Conservation (phyloP, 306 rosid genomes). For the Vicia sativa region DNA sequence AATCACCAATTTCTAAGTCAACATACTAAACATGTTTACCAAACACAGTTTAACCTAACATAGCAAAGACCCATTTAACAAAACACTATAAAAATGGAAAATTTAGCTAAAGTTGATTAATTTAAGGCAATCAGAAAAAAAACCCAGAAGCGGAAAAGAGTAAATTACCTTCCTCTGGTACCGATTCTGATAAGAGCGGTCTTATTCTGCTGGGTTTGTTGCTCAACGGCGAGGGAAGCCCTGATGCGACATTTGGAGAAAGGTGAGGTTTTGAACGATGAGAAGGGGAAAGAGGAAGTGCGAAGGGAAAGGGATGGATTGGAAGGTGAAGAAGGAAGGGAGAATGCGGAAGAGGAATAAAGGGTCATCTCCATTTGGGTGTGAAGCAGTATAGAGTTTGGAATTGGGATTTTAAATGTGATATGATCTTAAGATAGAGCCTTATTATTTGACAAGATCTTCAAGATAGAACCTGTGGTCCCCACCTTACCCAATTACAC, state of each 20-base stretch:
- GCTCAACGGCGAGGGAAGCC: constrained; percentile 80
- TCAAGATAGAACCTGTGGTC: constrained; percentile 27
- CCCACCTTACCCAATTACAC: constrained; percentile 25
- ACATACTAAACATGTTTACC: background rate
- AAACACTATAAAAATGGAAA: background rate
- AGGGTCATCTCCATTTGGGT: constrained; percentile 33
- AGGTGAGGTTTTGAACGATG: constrained; percentile 51
- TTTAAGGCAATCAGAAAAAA: background rate
- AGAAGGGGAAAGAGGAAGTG: constrained; percentile 38
- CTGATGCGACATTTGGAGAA: constrained; percentile 42
- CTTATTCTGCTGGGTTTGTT: constrained; percentile 53
- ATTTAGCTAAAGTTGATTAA: constrained; percentile 3
- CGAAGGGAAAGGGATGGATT: constrained; percentile 8
- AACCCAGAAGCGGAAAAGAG: background rate
- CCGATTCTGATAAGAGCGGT: constrained; percentile 78
- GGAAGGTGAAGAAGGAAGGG: constrained; percentile 15
- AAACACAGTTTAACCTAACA: constrained; percentile 8
- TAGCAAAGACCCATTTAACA: background rate
- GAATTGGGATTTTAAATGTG: background rate
- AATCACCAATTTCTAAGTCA: constrained; percentile 15
- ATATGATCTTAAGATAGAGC: constrained; percentile 19
- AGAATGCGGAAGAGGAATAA: constrained; percentile 18
- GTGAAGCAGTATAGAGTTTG: background rate
- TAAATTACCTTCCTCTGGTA: constrained; percentile 79
- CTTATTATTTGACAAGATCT: background rate